These are phyloP conservation scores for Skeletonema marinoi DNA, from an alignment of 108 stramenopile genomes.

Conservation along the genomic window DNA sequence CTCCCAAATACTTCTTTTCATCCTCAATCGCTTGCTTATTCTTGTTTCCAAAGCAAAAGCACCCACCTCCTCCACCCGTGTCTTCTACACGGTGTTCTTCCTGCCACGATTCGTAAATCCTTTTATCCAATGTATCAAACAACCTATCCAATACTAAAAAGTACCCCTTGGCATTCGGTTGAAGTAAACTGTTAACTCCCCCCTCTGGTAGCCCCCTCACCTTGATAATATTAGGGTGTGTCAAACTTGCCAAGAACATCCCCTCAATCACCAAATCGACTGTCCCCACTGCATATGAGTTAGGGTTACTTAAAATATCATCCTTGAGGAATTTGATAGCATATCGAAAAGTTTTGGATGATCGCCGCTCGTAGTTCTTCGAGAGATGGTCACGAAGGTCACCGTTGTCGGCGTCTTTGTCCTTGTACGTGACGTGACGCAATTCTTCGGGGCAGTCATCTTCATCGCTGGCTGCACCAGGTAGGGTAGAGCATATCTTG, in stretches of 20 bases:
- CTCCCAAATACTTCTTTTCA: constrained; percentile 38
- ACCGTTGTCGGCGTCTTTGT: background rate
- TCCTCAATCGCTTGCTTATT: background rate
- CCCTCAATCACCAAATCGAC: constrained; percentile 78
- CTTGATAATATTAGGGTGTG: constrained; percentile 78
- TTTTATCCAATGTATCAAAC: constrained; percentile 65
- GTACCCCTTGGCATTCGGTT: constrained; percentile 42
- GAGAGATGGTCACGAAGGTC: background rate
- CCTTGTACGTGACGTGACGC: background rate
- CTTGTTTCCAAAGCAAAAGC: constrained; percentile 8
- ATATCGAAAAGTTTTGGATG: constrained; percentile 28
- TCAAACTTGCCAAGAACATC: constrained; percentile 62
- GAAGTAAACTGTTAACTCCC: constrained; percentile 43
- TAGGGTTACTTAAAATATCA: constrained; percentile 46
- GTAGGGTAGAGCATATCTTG: constrained; percentile 2
- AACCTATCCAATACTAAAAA: constrained; percentile 82
- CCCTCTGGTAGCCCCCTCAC: constrained; percentile 66
- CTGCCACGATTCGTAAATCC: constrained; percentile 43
- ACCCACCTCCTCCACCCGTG: background rate
- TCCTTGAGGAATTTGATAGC: constrained; percentile 69
- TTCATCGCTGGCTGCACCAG: background rate
- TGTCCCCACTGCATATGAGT: constrained; percentile 67
- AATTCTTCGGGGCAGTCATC: background rate
- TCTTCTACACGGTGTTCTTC: background rate
- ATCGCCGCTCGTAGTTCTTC: background rate